Evolutionary conservation across 345 rosid species (phyloP).

Genomic region (Hibiscus mutabilis): DNA sequence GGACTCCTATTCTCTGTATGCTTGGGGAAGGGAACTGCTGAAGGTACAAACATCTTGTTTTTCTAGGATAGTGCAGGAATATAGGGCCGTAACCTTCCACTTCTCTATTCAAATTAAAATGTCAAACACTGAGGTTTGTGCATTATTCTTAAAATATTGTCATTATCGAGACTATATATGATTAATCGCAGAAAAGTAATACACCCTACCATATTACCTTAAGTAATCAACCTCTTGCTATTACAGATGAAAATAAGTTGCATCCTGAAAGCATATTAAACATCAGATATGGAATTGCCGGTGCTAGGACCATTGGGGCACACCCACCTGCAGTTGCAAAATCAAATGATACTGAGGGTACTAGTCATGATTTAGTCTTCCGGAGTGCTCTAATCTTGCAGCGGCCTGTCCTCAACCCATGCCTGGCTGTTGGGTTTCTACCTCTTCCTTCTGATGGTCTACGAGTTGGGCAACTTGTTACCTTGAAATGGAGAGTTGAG

Average conservation of each 20-base stretch:
- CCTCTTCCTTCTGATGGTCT: constrained; percentile 72
- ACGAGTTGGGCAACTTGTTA: constrained; percentile 79
- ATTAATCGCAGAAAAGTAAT: neutral
- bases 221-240: constrained; percentile 12
- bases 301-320: constrained; percentile 70
- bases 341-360: constrained; percentile 28
- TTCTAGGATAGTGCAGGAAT: neutral
- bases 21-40: constrained; percentile 39
- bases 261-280: constrained; percentile 63
- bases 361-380: constrained; percentile 60
- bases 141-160: neutral
- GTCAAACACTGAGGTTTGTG: neutral
- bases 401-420: constrained; percentile 87
- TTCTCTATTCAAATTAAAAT: neutral
- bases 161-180: neutral
- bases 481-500: constrained; percentile 86
- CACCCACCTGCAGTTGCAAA: constrained; percentile 62
- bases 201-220: neutral
- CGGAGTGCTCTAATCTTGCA: constrained; percentile 68
- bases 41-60: constrained; percentile 34
- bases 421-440: constrained; percentile 86
- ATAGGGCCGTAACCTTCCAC: neutral
- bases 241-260: constrained; percentile 38
- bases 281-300: constrained; percentile 67
- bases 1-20: constrained; percentile 71